phyloP scores from a whole-genome alignment of 768 basidiomycete genomes.

The Lactifluus hygrophoroides region DNA sequence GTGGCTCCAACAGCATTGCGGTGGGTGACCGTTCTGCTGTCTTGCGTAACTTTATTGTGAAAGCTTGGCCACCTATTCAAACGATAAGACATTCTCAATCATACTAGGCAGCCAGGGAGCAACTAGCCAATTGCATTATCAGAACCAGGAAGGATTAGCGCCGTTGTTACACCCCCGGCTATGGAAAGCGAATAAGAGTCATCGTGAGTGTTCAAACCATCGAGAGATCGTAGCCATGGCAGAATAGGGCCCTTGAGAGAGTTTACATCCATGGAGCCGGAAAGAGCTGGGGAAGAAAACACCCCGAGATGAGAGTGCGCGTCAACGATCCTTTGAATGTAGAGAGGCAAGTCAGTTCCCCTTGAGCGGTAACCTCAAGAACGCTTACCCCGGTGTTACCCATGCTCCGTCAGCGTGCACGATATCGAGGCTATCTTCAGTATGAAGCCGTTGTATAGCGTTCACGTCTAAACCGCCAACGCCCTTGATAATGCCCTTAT shows the following conservation, averaged over 20 bases:
- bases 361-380: too few relatives aligned
- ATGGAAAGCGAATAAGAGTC: constrained; percentile 62
- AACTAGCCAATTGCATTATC: constrained; percentile 26
- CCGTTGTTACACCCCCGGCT: constrained; percentile 73
- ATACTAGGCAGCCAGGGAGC: background rate
- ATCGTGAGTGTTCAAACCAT: constrained; percentile 78
- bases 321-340: constrained; percentile 29
- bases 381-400: constrained; percentile 61
- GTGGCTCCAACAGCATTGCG: constrained; percentile 70
- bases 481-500: constrained; percentile 58
- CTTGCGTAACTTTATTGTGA: constrained; percentile 71
- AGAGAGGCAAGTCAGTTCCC: background rate
- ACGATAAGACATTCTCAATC: background rate
- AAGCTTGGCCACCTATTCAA: constrained; percentile 62
- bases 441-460: constrained; percentile 23
- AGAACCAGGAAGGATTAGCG: constrained; percentile 69
- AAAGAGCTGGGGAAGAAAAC: constrained; percentile 21
- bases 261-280: constrained; percentile 36
- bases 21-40: constrained; percentile 63
- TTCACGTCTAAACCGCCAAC: constrained; percentile 34
- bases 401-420: constrained; percentile 62
- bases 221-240: constrained; percentile 70
- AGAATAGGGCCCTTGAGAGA: constrained; percentile 36
- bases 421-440: constrained; percentile 30
- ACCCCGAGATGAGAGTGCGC: constrained; percentile 42